phyloP scores from a whole-genome alignment of 116 monocot genomes.

The Dioscorea cayenensis region DNA sequence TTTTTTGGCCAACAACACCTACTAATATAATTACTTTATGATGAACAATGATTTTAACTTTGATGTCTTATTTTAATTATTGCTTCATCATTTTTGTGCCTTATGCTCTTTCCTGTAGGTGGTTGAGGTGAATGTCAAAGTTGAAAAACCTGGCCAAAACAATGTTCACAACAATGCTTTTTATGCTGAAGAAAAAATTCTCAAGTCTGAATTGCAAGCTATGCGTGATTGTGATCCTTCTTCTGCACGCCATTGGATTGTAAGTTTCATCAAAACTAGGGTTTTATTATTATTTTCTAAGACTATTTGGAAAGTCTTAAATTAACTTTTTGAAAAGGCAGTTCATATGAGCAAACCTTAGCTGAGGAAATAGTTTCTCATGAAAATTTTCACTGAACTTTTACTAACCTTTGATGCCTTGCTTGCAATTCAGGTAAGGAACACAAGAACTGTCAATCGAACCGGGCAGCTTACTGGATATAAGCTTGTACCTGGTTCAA shows the following conservation, averaged over 20 bases:
- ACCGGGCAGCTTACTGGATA: conserved; percentile 94
- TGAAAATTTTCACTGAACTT: too few species aligned
- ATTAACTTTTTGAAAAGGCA: not conserved
- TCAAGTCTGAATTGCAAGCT: conserved; percentile 73
- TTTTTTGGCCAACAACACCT: not conserved
- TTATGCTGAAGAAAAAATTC: conserved; percentile 84
- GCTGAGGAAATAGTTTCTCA: not conserved
- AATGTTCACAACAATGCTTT: conserved; percentile 94
- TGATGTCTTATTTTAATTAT: not conserved
- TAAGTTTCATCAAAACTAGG: conserved; percentile 26
- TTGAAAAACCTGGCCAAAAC: conserved; percentile 71
- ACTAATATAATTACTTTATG: not conserved
- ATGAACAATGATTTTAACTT: not conserved
- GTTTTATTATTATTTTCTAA: not conserved
- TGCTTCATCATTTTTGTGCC: not conserved
- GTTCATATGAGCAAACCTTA: not conserved
- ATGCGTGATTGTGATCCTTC: conserved; percentile 91
- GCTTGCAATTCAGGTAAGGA: conserved; percentile 51
- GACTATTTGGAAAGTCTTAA: not conserved
- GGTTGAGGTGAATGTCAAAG: conserved; percentile 91
- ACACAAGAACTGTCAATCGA: conserved; percentile 95
- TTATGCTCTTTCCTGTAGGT: conserved; percentile 36
- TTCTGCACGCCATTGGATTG: conserved; percentile 92
- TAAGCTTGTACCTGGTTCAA: conserved; percentile 86
- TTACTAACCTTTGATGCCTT: too few species aligned